A percentile compares a stretch with the other conserved stretches of the same genome.
Conservation (phyloP, 108 stramenopile genomes). For the Mayamaea pseudoterrestris region DNA sequence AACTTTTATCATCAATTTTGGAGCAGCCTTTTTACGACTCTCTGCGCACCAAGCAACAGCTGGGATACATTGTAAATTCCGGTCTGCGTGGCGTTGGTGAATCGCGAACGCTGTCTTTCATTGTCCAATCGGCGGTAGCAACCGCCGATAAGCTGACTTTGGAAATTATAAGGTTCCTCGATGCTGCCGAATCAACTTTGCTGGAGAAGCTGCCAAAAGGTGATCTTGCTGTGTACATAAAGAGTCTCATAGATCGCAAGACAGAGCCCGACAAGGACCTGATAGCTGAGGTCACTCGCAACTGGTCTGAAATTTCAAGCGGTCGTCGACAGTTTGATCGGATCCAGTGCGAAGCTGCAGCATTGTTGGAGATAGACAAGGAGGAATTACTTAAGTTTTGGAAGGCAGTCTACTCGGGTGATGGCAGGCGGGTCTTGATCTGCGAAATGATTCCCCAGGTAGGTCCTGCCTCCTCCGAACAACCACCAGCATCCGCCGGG, state of each 20-base stretch:
- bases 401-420: constrained; percentile 38
- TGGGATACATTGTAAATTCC: constrained; percentile 84
- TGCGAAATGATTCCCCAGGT: constrained; percentile 52
- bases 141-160: constrained; percentile 21
- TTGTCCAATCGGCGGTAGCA: constrained; percentile 53
- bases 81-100: constrained; percentile 61
- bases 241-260: constrained; percentile 61
- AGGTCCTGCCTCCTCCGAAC: constrained; percentile 38
- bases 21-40: constrained; percentile 83
- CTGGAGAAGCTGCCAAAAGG: constrained; percentile 36
- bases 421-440: constrained; percentile 45
- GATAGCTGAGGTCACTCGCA: constrained; percentile 58
- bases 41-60: constrained; percentile 84
- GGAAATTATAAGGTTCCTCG: constrained; percentile 41
- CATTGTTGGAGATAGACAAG: constrained; percentile 49
- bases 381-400: constrained; percentile 66
- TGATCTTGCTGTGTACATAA: constrained; percentile 54
- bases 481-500: constrained; percentile 36
- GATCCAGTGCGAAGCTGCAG: constrained; percentile 46
- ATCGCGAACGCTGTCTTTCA: constrained; percentile 45
- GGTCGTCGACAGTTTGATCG: constrained; percentile 68
- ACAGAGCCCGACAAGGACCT: constrained; percentile 76
- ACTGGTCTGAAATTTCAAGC: constrained; percentile 72
- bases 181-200: constrained; percentile 24
- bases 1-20: constrained; percentile 55